A percentile compares a stretch with the other conserved stretches of the same genome.
These are phyloP conservation scores for Fusarium verrucosum DNA, from an alignment of 2,329 filamentous ascomycete species.

Conservation along the genomic window DNA sequence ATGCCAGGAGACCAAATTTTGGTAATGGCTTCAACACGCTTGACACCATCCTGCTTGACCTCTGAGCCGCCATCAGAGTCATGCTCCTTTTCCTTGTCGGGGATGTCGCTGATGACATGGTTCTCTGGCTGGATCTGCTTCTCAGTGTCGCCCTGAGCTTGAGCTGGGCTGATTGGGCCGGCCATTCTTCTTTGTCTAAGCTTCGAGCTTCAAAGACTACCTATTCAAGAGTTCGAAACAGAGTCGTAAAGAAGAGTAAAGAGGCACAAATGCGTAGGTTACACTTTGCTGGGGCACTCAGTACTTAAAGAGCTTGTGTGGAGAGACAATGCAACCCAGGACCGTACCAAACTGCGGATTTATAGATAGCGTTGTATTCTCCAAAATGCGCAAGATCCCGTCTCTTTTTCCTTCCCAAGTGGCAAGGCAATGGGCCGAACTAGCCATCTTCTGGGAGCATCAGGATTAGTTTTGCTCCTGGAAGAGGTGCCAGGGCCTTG, in stretches of 20 bases:
- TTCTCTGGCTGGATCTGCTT: conserved; percentile 30
- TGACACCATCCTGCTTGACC: conserved; percentile 52
- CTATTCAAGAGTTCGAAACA: not conserved
- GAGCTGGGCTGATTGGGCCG: not conserved
- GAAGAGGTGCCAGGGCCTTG: not conserved
- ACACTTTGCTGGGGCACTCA: not conserved
- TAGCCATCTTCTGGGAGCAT: conserved; percentile 2
- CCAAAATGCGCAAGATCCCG: not conserved
- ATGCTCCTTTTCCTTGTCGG: conserved; percentile 24
- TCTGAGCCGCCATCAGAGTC: conserved; percentile 39
- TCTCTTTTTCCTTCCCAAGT: not conserved
- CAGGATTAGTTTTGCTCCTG: not conserved
- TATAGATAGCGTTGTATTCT: conserved; percentile 26
- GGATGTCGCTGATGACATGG: conserved; percentile 8
- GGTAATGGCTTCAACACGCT: conserved; percentile 53
- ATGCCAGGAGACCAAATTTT: conserved; percentile 51
- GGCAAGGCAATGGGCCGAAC: conserved; percentile 8
- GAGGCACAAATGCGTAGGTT: not conserved
- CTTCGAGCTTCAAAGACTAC: not conserved
- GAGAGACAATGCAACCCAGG: not conserved
- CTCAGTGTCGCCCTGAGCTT: conserved; percentile 22
- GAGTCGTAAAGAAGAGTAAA: not conserved
- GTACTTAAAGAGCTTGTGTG: conserved; percentile 5
- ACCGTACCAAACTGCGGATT: conserved; percentile 6
- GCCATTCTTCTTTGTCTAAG: conserved; percentile 2